Evolutionary conservation across 2,329 filamentous ascomycete species (phyloP), one percentile per base, ranked within the genome.

Genomic region (Plectosphaerella sp.): DNA sequence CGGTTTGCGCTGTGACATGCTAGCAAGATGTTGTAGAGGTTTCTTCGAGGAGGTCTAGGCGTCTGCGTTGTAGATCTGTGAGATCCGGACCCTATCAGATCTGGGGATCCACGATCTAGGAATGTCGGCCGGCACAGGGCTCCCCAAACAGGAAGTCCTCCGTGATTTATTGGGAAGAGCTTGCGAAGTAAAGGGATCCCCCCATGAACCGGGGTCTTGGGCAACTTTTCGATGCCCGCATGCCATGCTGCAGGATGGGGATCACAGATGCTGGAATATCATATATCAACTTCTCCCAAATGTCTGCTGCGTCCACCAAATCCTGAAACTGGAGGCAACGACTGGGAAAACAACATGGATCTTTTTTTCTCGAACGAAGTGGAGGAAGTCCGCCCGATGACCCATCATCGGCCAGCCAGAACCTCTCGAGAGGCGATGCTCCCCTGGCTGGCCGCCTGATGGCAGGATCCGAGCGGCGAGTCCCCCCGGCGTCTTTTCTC

Each of bases 131-230:
- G 51, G 51, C 25, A 54, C 24, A 54, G 35, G 6, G 36, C 6
- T 42, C 15, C 54, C 47, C 41, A 10, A 51, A 55, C 48, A 42
- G 55, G 55, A 43, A 45, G 28, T 20, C 47, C 22, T 48, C 55
- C 55, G 55, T 39, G 50, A 57, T 47, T 35, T 45, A 57, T 47
- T 49, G 12, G 54, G 55, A 51, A 57, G 55, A 51, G 54, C 47
- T 57, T 57, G 55, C 55, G 55, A 41, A 57, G 48, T 45, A 18
- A 6, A 33, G 20, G 15, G 39, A 8, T 41, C 35, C 47, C 47
- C 16, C n/a, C 41, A 43, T 8, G 10, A 18, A 20, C 41, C 41
- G 16, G 41, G 41, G 41, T 12, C 41, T 16, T 6, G 16, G 41
- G 16, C 41, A n/a, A 20, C 16, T 16, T 20, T 12, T 39, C 37